Evolutionary conservation across 441 rosid species (phyloP).

Genomic region (Breynia disticha): DNA sequence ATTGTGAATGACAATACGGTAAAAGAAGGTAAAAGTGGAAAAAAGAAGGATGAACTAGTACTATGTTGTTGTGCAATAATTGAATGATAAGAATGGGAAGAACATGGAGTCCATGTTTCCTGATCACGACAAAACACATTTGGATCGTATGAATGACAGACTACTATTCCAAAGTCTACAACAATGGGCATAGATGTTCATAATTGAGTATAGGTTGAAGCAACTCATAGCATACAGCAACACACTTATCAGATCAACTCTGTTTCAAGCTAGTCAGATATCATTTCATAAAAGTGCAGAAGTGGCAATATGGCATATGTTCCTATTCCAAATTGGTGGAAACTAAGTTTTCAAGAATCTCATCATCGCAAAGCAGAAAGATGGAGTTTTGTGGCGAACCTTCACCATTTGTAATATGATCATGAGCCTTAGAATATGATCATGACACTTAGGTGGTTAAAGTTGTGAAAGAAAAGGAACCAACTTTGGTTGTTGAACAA

Average conservation of each 20-base stretch:
- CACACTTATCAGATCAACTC: conserved; percentile 26
- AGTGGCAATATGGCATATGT: conserved; percentile 36
- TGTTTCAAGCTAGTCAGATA: conserved; percentile 18
- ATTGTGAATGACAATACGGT: no score
- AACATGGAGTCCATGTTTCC: no score
- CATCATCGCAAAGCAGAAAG: conserved; percentile 51
- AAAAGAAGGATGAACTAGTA: no score
- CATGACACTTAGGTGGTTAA: conserved; percentile 17
- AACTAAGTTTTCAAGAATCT: conserved; percentile 32
- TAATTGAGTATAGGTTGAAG: conserved; percentile 9
- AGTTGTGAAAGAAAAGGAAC: conserved; percentile 13
- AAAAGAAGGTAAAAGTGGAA: no score
- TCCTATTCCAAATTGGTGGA: conserved; percentile 62
- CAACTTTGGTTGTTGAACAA: conserved; percentile 33
- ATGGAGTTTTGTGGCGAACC: conserved; percentile 64
- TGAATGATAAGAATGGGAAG: no score
- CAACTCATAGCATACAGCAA: conserved; percentile 32
- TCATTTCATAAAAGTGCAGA: conserved; percentile 12
- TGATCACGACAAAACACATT: neutral
- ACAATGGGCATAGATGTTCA: conserved; percentile 2
- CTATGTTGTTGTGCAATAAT: no score
- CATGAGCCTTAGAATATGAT: conserved; percentile 26
- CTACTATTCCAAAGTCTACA: conserved; percentile 28
- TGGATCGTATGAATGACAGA: conserved; percentile 5
- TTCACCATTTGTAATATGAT: conserved; percentile 35